A percentile compares a stretch with the other conserved stretches of the same genome.
These are phyloP conservation scores for Triticum aestivum DNA, from an alignment of 176 grass and related monocot species.

Conservation along the genomic window DNA sequence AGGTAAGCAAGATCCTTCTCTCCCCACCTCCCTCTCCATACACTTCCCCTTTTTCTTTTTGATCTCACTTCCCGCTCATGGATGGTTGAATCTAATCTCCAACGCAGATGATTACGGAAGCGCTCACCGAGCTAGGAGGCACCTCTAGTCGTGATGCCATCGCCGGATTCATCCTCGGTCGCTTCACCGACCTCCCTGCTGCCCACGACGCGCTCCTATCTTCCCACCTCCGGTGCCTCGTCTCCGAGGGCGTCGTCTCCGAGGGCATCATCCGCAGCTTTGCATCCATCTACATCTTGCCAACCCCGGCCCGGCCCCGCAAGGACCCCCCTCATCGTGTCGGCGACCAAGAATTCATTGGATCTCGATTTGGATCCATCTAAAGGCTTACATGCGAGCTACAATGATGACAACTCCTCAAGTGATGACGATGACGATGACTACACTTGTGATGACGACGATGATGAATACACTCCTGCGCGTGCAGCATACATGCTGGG, in stretches of 20 bases:
- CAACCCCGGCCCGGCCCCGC: not conserved
- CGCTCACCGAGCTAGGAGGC: slow-evolving; percentile 28
- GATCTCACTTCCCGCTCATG: no score
- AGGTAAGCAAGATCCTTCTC: slow-evolving; percentile 8
- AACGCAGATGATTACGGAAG: slow-evolving; percentile 36
- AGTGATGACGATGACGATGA: not conserved
- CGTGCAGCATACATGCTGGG: not conserved
- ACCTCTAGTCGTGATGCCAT: slow-evolving; percentile 35
- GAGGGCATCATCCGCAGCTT: slow-evolving; percentile 30
- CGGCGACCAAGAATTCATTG: no score
- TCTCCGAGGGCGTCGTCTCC: slow-evolving; percentile 23
- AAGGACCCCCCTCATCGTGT: no score
- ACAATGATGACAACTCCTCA: no score
- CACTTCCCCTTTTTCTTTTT: no score
- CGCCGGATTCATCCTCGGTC: slow-evolving; percentile 34
- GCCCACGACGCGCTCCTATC: slow-evolving; percentile 13
- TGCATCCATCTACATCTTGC: slow-evolving; percentile 30
- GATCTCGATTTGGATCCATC: no score
- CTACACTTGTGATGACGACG: no score
- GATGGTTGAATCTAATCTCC: not conserved
- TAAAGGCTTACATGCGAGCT: no score
- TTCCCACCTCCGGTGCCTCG: slow-evolving; percentile 19
- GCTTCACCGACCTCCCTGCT: slow-evolving; percentile 42
- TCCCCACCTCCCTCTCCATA: no score
- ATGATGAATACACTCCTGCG: no score